Percentiles rank a stretch among this genome's conserved stretches.
Conservation (phyloP, 441 rosid genomes). For the Syzygium syzygioides region DNA sequence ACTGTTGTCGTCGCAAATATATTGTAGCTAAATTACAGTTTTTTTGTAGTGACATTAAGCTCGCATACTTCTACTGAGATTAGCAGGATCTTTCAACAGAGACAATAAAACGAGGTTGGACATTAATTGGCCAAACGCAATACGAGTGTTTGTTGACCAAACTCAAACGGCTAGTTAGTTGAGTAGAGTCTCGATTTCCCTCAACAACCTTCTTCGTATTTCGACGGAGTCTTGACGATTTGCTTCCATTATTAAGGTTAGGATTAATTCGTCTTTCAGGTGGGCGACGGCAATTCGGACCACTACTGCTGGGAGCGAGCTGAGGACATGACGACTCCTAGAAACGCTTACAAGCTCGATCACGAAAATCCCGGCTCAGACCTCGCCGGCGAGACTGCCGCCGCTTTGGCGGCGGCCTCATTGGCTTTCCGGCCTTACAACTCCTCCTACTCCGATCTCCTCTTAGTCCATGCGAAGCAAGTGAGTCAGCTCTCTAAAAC, state of each 20-base stretch:
- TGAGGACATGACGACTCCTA: slow-evolving; percentile 87
- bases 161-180: not conserved
- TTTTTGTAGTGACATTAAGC: too few species aligned
- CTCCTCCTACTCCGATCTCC: slow-evolving; percentile 67
- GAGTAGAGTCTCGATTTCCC: not conserved
- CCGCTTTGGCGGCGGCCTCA: slow-evolving; percentile 79
- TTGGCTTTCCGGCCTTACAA: slow-evolving; percentile 76
- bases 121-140: not conserved
- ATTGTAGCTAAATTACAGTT: too few species aligned
- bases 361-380: slow-evolving; percentile 73
- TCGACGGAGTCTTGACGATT: not conserved
- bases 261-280: slow-evolving; percentile 22
- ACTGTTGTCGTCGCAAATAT: too few species aligned
- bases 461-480: slow-evolving; percentile 72
- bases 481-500: slow-evolving; percentile 16
- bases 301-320: slow-evolving; percentile 89
- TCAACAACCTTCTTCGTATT: not conserved
- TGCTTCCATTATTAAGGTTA: not conserved
- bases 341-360: slow-evolving; percentile 71
- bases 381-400: slow-evolving; percentile 85
- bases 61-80: not conserved
- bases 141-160: not conserved
- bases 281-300: slow-evolving; percentile 83
- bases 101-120: not conserved
- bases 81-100: not conserved